phyloP scores from a whole-genome alignment of 2,329 filamentous ascomycete genomes.

The Fusarium albidum region DNA sequence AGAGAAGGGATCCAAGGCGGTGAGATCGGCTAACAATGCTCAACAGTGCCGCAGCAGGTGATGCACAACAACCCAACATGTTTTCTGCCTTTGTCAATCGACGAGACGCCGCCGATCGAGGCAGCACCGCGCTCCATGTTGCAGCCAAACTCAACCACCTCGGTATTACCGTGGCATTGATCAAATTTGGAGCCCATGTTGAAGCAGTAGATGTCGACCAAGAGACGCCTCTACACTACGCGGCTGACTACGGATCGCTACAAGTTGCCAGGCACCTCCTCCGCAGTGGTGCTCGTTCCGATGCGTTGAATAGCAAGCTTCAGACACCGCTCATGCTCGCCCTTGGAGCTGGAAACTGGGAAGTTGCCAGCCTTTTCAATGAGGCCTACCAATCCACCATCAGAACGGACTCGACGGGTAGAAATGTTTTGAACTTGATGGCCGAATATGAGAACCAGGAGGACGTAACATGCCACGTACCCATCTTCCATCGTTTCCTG shows the following conservation, averaged over 20 bases:
- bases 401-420: background rate
- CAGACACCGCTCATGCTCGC: background rate
- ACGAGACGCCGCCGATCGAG: accelerated
- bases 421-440: background rate
- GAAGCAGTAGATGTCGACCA: background rate
- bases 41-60: background rate
- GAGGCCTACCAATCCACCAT: background rate
- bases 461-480: no score
- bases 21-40: background rate
- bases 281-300: background rate
- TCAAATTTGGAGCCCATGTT: background rate
- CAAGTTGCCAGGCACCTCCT: background rate
- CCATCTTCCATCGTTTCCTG: background rate
- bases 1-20: no score
- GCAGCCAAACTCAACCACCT: background rate
- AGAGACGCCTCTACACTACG: slow-evolving; percentile 4
- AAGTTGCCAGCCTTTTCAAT: background rate
- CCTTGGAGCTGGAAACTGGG: accelerated
- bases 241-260: background rate
- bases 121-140: background rate
- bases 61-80: background rate
- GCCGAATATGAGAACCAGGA: background rate
- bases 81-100: background rate
- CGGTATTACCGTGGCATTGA: background rate
- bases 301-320: background rate